Evolutionary conservation across 2,329 filamentous ascomycete genomes (phyloP).

Genomic region (Salinomyces thailandicus): DNA sequence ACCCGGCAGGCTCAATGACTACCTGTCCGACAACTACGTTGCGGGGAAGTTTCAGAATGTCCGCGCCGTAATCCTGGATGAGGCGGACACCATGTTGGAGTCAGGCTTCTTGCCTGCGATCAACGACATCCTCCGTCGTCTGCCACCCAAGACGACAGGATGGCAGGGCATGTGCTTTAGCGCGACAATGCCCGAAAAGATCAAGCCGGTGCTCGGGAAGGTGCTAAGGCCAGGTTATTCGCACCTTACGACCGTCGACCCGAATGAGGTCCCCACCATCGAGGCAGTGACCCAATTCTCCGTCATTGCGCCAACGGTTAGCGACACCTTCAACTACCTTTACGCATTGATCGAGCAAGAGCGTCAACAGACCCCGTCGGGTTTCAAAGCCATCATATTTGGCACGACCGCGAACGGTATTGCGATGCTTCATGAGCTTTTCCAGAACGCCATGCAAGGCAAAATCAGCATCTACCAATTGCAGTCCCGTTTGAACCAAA

Average conservation of each 20-base stretch:
- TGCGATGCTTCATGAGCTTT: conserved; percentile 31
- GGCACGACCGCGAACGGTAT: conserved; percentile 38
- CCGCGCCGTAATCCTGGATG: conserved; percentile 42
- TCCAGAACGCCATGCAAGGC: conserved; percentile 26
- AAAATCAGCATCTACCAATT: conserved; percentile 32
- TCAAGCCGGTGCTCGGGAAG: conserved; percentile 35
- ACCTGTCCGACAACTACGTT: conserved; percentile 57
- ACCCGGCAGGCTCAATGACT: conserved; percentile 75
- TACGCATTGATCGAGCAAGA: conserved; percentile 37
- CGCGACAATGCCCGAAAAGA: conserved; percentile 35
- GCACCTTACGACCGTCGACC: conserved; percentile 35
- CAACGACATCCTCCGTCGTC: conserved; percentile 39
- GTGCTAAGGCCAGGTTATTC: conserved; percentile 35
- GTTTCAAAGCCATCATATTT: conserved; percentile 39
- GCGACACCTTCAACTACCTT: conserved; percentile 37
- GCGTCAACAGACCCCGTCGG: conserved; percentile 25
- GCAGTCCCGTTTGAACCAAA: conserved; percentile 36
- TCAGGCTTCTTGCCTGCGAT: conserved; percentile 45
- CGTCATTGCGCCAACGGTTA: conserved; percentile 29
- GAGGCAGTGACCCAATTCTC: conserved; percentile 41
- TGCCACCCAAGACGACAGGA: conserved; percentile 41
- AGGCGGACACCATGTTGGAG: conserved; percentile 77
- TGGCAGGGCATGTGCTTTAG: conserved; percentile 43
- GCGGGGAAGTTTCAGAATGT: conserved; percentile 37
- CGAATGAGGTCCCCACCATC: conserved; percentile 36